These are phyloP conservation scores for Xylaria bambusicola DNA, from an alignment of 495 filamentous ascomycete species.

Conservation along the genomic window DNA sequence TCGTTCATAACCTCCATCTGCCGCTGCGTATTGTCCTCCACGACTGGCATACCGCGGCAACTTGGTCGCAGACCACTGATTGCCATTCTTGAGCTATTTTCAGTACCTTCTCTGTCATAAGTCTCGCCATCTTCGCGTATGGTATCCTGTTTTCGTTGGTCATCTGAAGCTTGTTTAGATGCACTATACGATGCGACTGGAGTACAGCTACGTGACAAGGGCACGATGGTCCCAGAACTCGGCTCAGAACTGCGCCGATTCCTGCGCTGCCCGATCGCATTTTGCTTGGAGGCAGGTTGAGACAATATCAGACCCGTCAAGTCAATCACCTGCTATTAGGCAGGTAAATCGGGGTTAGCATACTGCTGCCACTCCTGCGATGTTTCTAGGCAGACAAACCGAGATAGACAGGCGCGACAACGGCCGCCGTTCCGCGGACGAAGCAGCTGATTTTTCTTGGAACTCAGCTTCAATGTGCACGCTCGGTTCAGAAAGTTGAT, in stretches of 20 bases:
- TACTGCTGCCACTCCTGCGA: no score
- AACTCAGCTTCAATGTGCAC: constrained; percentile 9
- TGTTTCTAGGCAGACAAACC: no score
- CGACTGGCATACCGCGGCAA: neutral
- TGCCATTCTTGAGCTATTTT: constrained; percentile 3
- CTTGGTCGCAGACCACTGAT: constrained; percentile 15
- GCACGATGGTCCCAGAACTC: neutral
- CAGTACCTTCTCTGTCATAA: neutral
- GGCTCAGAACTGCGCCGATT: neutral
- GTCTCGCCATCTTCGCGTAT: neutral
- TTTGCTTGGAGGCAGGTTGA: neutral
- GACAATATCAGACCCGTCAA: neutral
- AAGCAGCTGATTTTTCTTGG: neutral
- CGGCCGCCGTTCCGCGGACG: neutral
- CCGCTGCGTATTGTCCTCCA: constrained; percentile 17
- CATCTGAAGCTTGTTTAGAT: neutral
- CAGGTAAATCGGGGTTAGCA: neutral
- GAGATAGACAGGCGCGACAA: constrained; percentile 6
- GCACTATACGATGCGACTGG: neutral
- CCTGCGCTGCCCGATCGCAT: no score
- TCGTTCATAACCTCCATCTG: constrained; percentile 15
- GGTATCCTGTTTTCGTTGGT: neutral
- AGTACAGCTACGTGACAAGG: neutral
- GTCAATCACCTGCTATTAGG: constrained; percentile 12
- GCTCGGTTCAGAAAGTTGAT: constrained; percentile 2